Base-by-base conservation (phyloP, 208 protist genomes). In the Crithidia brevicula region DNA sequence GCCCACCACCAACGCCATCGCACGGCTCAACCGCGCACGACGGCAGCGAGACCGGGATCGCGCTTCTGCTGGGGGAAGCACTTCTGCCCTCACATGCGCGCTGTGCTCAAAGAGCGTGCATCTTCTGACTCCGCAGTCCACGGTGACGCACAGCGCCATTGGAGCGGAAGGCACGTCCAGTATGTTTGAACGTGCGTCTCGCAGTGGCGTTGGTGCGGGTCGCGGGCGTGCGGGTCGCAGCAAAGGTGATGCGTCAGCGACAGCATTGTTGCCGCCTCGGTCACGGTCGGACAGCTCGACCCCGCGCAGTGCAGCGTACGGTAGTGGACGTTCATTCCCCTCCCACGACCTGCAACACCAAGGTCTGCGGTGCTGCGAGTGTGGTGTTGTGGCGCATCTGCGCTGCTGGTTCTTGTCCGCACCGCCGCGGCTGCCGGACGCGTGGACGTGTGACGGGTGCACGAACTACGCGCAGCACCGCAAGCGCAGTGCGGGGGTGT, bases 371-470 rank as follows among this genome's bases (percentile, higher is more conserved):
- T 94, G 89, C 58, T 31, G 45, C n/a, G 69, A 68, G 23, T 94
- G 89, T 52, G 79, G 76, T 8, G 59, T 76, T 23, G 60, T 72
- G 11, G 82, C 84, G 4, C 89, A 94, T 60, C 47, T 85, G 0
- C 63, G 74, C 42, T 94, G 89, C 62, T 91, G 83, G 83, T 84
- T 76, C 45, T 42, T 94, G 23, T 62, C 79, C 4, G 63, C 66
- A 40, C 33, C 81, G n/a, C 83, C 77, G 34, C 73, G 59, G n/a
- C 46, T 72, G 31, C 63, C 51, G 1, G 61, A 79, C 22, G 25
- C 49, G 34, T 94, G 89, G 89, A 59, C 56, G 20, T 94, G 89
- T 45, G 81, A 89, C 40, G 66, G 61, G 22, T 94, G 89, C 72
- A 63, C 50, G n/a, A 65, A 74, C 59, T 58, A 62, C 47, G 43